Conservation (phyloP, 2,329 filamentous ascomycete species). For the Coniochaeta hoffmannii region DNA sequence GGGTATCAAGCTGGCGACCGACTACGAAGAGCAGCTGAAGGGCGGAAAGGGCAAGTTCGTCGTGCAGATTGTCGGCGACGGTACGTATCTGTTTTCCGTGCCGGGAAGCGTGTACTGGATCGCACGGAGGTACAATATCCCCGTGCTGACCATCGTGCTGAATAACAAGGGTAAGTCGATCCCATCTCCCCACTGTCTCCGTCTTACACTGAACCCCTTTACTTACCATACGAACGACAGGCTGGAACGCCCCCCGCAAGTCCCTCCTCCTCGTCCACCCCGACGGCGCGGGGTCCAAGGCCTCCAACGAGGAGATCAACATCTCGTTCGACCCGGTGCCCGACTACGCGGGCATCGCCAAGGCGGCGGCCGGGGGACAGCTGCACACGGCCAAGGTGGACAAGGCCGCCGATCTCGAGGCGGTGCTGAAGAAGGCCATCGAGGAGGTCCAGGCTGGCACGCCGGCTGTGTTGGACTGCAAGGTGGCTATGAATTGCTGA, state of each 20-base stretch:
- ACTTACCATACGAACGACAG: constrained; percentile 18
- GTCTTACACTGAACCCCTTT: neutral
- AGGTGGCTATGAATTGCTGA: constrained; percentile 38
- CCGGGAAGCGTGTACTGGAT: constrained; percentile 43
- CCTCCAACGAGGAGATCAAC: constrained; percentile 55
- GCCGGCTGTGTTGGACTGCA: constrained; percentile 46
- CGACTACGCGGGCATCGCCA: constrained; percentile 53
- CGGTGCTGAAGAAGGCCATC: constrained; percentile 41
- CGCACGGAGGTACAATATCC: constrained; percentile 36
- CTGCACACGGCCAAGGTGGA: constrained; percentile 42
- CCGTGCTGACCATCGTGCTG: constrained; percentile 39
- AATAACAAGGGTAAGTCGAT: constrained; percentile 39
- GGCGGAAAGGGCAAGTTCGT: constrained; percentile 34
- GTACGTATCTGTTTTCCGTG: constrained; percentile 40
- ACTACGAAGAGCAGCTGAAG: constrained; percentile 29
- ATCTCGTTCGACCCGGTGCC: constrained; percentile 52
- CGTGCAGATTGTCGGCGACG: constrained; percentile 42
- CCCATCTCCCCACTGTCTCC: neutral
- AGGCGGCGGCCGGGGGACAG: constrained; percentile 49
- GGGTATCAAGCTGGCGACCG: constrained; percentile 40
- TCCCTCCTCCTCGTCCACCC: constrained; percentile 52
- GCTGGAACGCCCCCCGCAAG: constrained; percentile 53
- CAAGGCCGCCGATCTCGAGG: constrained; percentile 36
- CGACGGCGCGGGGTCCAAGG: constrained; percentile 43
- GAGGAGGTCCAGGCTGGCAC: constrained; percentile 40